phyloP scores from a whole-genome alignment of 495 filamentous ascomycete genomes.

The Bryoglossum gracile region DNA sequence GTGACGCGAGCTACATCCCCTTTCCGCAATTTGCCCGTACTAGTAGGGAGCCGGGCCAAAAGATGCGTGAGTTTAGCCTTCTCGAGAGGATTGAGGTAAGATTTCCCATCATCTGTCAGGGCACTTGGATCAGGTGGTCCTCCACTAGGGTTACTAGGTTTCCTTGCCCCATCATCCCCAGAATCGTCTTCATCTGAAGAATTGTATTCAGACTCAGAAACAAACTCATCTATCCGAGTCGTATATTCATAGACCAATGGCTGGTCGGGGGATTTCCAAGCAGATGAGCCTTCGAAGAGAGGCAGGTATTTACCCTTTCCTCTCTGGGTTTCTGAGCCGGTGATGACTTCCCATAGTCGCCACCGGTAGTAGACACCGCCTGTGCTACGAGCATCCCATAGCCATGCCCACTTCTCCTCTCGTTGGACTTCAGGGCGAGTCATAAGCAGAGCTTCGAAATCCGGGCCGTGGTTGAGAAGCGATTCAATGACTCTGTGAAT shows the following conservation, averaged over 20 bases:
- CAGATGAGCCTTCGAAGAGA: conserved; percentile 63
- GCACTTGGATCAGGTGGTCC: conserved; percentile 39
- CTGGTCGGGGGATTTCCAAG: conserved; percentile 63
- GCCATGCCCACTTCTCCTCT: conserved; percentile 87
- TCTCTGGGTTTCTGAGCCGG: conserved; percentile 38
- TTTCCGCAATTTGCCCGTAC: conserved; percentile 64
- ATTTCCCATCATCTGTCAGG: conserved; percentile 49
- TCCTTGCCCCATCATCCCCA: conserved; percentile 55
- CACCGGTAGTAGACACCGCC: conserved; percentile 85
- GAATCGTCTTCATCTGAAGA: conserved; percentile 84
- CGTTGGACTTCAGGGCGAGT: conserved; percentile 66
- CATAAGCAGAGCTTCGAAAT: conserved; percentile 94
- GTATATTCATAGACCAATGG: conserved; percentile 65
- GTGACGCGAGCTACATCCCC: conserved; percentile 84
- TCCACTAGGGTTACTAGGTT: conserved; percentile 41
- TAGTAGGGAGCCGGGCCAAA: conserved; percentile 72
- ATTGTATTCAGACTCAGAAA: conserved; percentile 77
- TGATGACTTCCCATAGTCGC: conserved; percentile 79
- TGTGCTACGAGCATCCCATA: conserved; percentile 79
- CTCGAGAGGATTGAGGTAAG: conserved; percentile 76
- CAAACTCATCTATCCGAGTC: conserved; percentile 66
- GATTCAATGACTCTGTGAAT: conserved; percentile 85
- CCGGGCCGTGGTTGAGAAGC: conserved; percentile 69
- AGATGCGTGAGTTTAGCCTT: conserved; percentile 78
- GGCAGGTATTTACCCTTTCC: conserved; percentile 39